phyloP scores from a whole-genome alignment of 768 basidiomycete genomes.

The Mycena rosella region DNA sequence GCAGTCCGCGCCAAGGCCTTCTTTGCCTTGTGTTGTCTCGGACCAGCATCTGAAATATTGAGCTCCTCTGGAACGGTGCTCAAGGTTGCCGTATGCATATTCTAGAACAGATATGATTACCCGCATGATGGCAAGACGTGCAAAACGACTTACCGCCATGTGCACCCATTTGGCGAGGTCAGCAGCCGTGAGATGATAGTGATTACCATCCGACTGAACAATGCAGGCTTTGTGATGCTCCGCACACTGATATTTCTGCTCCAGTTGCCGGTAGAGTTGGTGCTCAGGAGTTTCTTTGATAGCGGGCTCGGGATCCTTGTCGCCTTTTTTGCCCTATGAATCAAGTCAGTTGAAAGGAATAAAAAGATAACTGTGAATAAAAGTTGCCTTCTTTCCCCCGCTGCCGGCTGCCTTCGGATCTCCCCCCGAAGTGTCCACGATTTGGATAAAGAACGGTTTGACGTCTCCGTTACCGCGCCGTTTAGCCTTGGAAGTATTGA shows the following conservation, averaged over 20 bases:
- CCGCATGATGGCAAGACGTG: background rate
- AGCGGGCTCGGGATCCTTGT: no score
- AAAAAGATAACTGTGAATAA: no score
- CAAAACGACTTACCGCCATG: background rate
- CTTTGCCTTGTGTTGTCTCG: background rate
- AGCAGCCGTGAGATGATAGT: conserved; percentile 12
- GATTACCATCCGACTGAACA: conserved; percentile 17
- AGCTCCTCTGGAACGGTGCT: background rate
- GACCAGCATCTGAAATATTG: background rate
- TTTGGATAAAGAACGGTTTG: no score
- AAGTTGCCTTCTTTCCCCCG: no score
- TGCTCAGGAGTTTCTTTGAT: no score
- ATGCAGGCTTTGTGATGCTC: conserved; percentile 26
- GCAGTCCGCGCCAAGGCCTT: background rate
- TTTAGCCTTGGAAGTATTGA: no score
- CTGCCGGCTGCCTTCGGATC: no score
- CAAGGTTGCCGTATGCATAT: background rate
- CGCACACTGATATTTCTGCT: conserved; percentile 29
- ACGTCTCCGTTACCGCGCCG: no score
- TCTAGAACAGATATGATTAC: background rate
- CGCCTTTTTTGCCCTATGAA: no score
- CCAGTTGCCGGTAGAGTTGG: conserved; percentile 17
- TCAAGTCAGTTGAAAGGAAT: no score
- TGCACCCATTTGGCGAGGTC: conserved; percentile 20
- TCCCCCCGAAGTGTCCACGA: no score